A percentile compares a stretch with the other conserved stretches of the same genome.
phyloP scores from a whole-genome alignment of 768 basidiomycete species.

The Xerocomus potaroensis region DNA sequence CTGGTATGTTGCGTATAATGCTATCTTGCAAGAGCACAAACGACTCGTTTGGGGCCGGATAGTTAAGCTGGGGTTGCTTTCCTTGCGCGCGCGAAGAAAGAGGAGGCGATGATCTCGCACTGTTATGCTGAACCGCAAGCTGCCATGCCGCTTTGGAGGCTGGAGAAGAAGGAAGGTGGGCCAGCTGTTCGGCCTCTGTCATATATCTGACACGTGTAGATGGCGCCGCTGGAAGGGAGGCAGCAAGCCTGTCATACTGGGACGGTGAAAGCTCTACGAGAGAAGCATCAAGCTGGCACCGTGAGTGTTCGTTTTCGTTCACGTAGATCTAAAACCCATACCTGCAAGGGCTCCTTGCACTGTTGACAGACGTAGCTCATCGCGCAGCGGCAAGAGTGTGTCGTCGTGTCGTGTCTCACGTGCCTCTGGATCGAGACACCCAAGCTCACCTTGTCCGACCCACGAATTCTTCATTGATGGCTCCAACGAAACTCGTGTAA shows the following conservation, averaged over 20 bases:
- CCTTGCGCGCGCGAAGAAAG: conserved; percentile 55
- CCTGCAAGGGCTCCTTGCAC: conserved; percentile 88
- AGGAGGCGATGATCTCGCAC: conserved; percentile 32
- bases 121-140: conserved; percentile 42
- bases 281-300: conserved; percentile 77
- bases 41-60: conserved; percentile 72
- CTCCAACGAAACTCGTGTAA: background rate
- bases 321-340: conserved; percentile 23
- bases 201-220: conserved; percentile 35
- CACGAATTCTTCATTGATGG: no score
- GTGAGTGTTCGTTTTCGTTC: conserved; percentile 1
- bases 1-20: conserved; percentile 65
- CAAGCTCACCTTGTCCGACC: no score
- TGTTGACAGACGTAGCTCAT: conserved; percentile 73
- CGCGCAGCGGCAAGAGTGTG: background rate
- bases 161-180: conserved; percentile 44
- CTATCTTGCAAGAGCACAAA: conserved; percentile 90
- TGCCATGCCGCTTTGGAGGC: conserved; percentile 63
- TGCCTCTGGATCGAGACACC: no score
- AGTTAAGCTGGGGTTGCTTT: conserved; percentile 54
- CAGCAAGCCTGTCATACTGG: conserved; percentile 81
- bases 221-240: conserved; percentile 56
- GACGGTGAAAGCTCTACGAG: conserved; percentile 81
- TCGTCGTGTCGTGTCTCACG: no score
- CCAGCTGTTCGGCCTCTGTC: conserved; percentile 43